A percentile compares a stretch with the other conserved stretches of the same genome.
Evolutionary conservation across 75 land plant species (phyloP).

Genomic region (Pinus tabuliformis): DNA sequence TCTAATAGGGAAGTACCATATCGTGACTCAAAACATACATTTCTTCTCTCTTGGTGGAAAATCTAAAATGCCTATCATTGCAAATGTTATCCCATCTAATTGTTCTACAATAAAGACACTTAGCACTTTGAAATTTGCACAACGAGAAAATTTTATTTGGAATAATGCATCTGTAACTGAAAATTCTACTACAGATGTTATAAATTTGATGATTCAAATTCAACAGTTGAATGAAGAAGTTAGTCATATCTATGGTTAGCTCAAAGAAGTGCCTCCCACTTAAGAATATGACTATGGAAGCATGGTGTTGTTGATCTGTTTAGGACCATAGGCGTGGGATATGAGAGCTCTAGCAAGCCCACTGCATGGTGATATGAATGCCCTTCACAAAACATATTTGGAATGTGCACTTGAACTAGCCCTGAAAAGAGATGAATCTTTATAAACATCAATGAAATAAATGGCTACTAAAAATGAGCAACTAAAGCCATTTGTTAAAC

Average conservation of each 20-base stretch:
- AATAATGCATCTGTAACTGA: slow-evolving; percentile 96
- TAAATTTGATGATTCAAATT: slow-evolving; percentile 71
- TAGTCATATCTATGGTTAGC: slow-evolving; percentile 49
- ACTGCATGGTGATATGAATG: slow-evolving; percentile 39
- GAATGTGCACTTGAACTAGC: slow-evolving; percentile 77
- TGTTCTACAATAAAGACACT: slow-evolving; percentile 84
- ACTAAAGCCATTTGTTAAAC: slow-evolving; percentile 69
- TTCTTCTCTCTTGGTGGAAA: slow-evolving; percentile 41
- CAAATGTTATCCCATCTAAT: too few relatives aligned
- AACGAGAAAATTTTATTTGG: slow-evolving; percentile 88
- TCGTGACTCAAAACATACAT: slow-evolving; percentile 96
- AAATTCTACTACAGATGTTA: slow-evolving; percentile 89
- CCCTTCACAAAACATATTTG: slow-evolving; percentile 43
- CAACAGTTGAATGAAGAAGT: slow-evolving; percentile 86
- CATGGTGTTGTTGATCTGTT: neutral
- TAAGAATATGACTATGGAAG: slow-evolving; percentile 24
- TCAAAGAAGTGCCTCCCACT: slow-evolving; percentile 20
- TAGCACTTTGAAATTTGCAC: slow-evolving; percentile 97
- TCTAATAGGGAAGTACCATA: slow-evolving; percentile 95
- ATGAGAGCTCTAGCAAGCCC: slow-evolving; percentile 44
- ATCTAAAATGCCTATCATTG: too few relatives aligned
- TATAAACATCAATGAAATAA: slow-evolving; percentile 57
- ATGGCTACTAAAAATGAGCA: slow-evolving; percentile 71
- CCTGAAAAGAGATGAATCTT: slow-evolving; percentile 71
- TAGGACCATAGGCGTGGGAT: slow-evolving; percentile 34